A percentile compares a stretch with the other conserved stretches of the same genome.
Evolutionary conservation across 495 filamentous ascomycete species (phyloP).

Genomic region (Sphaerosporella brunnea): DNA sequence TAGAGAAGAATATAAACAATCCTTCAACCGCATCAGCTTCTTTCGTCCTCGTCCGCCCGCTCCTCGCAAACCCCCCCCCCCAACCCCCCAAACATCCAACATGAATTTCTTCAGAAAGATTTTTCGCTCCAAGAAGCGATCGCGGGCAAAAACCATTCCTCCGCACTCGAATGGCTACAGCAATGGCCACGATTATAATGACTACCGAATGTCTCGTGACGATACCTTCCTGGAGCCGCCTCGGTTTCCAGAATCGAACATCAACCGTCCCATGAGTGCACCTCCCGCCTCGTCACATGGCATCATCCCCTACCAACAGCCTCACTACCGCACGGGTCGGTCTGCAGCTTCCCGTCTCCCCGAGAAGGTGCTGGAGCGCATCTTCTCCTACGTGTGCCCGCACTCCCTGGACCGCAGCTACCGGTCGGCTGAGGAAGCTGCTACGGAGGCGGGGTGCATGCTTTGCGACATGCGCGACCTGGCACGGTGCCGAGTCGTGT

Average conservation of each 20-base stretch:
- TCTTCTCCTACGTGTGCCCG: conserved; percentile 71
- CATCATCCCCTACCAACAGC: background rate
- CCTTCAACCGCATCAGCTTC: too few species aligned
- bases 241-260: background rate
- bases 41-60: too few species aligned
- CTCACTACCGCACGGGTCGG: background rate
- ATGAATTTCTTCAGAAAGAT: conserved; percentile 8
- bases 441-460: conserved; percentile 75
- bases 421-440: conserved; percentile 63
- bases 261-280: conserved; percentile 4
- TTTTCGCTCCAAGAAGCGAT: conserved; percentile 8
- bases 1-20: too few species aligned
- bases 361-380: conserved; percentile 43
- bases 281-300: background rate
- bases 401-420: conserved; percentile 62
- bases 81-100: too few species aligned
- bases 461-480: conserved; percentile 89
- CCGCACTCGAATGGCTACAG: background rate
- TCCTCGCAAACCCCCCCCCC: too few species aligned
- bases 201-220: conserved; percentile 1
- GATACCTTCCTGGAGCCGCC: conserved; percentile 2
- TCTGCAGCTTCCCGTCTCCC: conserved; percentile 35
- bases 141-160: background rate
- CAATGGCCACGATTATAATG: background rate
- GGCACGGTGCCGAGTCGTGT: conserved; percentile 56